Conservation (phyloP, 129 eudicot species). For the Apium graveolens region DNA sequence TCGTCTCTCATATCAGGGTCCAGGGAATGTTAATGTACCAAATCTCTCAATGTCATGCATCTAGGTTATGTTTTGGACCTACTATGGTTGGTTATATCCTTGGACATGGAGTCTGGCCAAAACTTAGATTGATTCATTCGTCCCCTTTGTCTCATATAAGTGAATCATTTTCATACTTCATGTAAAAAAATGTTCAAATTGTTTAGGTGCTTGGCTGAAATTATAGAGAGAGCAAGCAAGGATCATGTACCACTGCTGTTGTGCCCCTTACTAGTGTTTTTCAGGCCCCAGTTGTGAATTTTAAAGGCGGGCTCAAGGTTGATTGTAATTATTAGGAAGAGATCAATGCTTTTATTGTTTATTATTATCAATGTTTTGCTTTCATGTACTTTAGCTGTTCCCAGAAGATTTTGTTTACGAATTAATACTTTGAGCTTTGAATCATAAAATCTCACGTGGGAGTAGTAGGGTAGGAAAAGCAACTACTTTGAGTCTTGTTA, state of each 20-base stretch:
- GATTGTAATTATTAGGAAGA: too few relatives aligned
- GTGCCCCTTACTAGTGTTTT: background rate
- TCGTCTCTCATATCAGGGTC: background rate
- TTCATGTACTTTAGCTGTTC: background rate
- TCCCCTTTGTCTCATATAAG: background rate
- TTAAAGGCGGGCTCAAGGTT: background rate
- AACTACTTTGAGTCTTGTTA: background rate
- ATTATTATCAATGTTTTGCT: background rate
- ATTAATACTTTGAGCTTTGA: background rate
- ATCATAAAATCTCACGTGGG: background rate
- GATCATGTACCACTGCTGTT: background rate
- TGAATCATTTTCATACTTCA: background rate
- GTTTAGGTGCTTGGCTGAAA: background rate
- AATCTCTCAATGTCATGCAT: background rate
- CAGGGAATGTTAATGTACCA: background rate
- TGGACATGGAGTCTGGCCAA: background rate
- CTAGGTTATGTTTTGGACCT: background rate
- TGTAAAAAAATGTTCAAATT: background rate
- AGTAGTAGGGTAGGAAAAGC: background rate
- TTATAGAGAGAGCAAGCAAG: background rate
- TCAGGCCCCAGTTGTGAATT: background rate
- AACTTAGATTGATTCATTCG: background rate
- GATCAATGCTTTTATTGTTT: background rate
- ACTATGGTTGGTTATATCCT: background rate
- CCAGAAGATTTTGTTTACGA: background rate